Evolutionary conservation across 192 early-diverging fungal genomes (phyloP), one percentile per base, ranked within the genome.

Genomic region (Podila clonocystis): DNA sequence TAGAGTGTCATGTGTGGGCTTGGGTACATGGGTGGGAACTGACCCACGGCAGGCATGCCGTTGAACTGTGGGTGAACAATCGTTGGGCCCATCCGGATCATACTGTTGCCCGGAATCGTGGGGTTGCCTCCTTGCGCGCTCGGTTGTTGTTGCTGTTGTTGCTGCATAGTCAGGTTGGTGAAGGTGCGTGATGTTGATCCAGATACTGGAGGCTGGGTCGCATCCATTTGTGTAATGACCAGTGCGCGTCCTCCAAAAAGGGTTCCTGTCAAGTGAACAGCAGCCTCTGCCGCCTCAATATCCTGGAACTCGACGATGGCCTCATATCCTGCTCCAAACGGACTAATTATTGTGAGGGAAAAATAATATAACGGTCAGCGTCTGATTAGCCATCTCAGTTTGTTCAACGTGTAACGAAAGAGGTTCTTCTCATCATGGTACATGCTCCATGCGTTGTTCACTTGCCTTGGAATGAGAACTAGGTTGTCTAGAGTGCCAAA

Each of bases 401-500:
- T 17, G 41, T 17, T 17, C 41, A 45, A 12, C 1, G 13, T 4
- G 15, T 45, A 15, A 15, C 15, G 9, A 38, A 45, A 45, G 7
- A 1, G 13, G 41, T 15, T 45, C 15, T 15, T 45, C 41, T 17
- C 11, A 45, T 45, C 41, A 45, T 45, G 41, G 11, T 17, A 2
- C 0, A 45, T 12, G 41, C 41, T 45, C 24, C 29, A 60, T 36
- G 30, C 17, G 49, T 30, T 9, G 17, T 24, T 24, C 20, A 20
- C 33, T n/a, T 79, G 72, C 77, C 77, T 80, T 30, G 77, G 77
- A 41, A 80, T 80, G 31, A 80, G 71, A n/a, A 80, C 71, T 0
- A 80, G 49, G 34, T 80, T 80, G 48, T 80, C 77, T 3, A 80
- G 48, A 4, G 70, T 61, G 22, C 77, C 77, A 50, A 80, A 72